A percentile compares a stretch with the other conserved stretches of the same genome.
phyloP scores from a whole-genome alignment of 129 eudicot genomes.

The Artemisia tridentata region DNA sequence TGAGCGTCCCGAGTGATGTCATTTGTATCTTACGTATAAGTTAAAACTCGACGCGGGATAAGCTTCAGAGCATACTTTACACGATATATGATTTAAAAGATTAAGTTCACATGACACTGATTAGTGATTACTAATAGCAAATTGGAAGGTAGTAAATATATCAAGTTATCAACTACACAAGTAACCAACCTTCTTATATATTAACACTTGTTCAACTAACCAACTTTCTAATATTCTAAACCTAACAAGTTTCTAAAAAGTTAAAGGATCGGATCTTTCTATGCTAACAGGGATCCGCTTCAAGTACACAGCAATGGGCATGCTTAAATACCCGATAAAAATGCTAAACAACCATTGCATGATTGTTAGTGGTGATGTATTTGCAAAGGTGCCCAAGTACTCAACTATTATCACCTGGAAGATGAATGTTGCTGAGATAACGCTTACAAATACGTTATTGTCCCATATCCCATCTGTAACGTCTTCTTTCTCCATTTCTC shows the following conservation, averaged over 20 bases:
- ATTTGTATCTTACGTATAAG: not conserved
- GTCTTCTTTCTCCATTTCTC: conserved; percentile 85
- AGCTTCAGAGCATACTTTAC: conserved; percentile 14
- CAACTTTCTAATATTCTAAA: conserved; percentile 29
- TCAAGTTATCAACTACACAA: conserved; percentile 30
- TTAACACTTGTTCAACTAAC: not conserved
- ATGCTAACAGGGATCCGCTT: conserved; percentile 53
- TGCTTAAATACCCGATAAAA: conserved; percentile 72
- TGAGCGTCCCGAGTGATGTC: not conserved
- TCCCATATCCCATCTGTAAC: conserved; percentile 77
- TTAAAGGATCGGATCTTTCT: conserved; percentile 22
- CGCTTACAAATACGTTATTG: conserved; percentile 77
- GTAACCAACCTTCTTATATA: conserved; percentile 28
- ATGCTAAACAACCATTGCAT: conserved; percentile 70
- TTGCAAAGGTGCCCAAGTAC: conserved; percentile 88
- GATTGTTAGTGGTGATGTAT: conserved; percentile 70
- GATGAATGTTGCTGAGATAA: conserved; percentile 54
- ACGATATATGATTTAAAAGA: conserved; percentile 11
- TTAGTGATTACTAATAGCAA: conserved; percentile 13
- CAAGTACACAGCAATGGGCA: conserved; percentile 83
- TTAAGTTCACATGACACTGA: conserved; percentile 24
- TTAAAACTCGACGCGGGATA: not conserved
- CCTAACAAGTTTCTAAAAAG: conserved; percentile 23
- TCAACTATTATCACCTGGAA: conserved; percentile 88
- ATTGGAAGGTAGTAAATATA: conserved; percentile 12